These are phyloP conservation scores for Boechera retrofracta DNA, from an alignment of 345 rosid species.

Conservation along the genomic window DNA sequence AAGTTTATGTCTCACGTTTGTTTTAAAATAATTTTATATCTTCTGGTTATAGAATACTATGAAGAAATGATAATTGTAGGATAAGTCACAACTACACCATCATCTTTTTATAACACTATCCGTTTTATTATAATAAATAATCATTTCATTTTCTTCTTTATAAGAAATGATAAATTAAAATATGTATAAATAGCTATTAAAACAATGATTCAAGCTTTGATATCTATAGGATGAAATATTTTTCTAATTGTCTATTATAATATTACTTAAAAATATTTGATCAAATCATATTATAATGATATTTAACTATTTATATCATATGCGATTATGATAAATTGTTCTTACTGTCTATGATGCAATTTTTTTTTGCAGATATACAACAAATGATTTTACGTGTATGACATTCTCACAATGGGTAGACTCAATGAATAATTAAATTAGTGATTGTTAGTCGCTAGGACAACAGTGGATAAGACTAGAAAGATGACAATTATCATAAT, in stretches of 20 bases:
- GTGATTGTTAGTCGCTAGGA: neutral
- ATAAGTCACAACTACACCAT: conserved; percentile 13
- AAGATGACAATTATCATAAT: neutral
- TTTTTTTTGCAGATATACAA: no score
- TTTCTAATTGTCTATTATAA: no score
- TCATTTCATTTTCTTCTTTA: conserved; percentile 1
- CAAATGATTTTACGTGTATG: no score
- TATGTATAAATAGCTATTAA: neutral
- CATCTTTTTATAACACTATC: neutral
- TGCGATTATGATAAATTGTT: no score
- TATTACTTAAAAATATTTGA: no score
- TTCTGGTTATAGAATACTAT: neutral
- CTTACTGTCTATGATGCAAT: neutral
- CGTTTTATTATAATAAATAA: neutral
- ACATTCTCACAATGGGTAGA: no score
- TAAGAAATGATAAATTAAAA: neutral
- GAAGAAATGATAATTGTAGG: neutral
- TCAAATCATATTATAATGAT: no score
- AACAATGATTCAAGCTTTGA: neutral
- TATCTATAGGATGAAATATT: no score
- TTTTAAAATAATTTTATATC: neutral
- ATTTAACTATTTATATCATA: no score
- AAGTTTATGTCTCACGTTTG: conserved; percentile 31
- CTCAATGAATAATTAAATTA: neutral
- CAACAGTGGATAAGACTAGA: no score